A percentile compares a stretch with the other conserved stretches of the same genome.
Conservation (phyloP, 345 rosid species). For the Physaria fendleri region DNA sequence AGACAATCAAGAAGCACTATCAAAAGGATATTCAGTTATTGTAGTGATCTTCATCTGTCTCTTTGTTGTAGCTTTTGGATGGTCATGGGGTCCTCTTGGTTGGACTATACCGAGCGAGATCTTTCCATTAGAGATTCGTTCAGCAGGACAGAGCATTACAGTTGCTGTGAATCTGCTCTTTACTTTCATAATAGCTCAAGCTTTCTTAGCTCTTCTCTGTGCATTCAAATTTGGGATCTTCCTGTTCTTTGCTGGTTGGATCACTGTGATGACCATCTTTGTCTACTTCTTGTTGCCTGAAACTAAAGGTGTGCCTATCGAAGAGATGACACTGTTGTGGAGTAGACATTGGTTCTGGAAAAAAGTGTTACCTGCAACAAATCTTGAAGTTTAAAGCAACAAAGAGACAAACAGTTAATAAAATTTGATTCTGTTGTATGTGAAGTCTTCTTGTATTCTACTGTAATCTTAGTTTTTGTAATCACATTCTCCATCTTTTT, state of each 20-base stretch:
- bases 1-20: slow-evolving; percentile 46
- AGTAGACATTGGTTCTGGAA: slow-evolving; percentile 89
- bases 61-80: slow-evolving; percentile 71
- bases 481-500: too few relatives aligned
- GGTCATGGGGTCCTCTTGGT: slow-evolving; percentile 92
- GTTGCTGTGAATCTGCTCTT: slow-evolving; percentile 78
- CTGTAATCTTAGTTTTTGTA: too few relatives aligned
- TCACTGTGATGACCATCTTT: slow-evolving; percentile 58
- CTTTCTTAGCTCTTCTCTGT: slow-evolving; percentile 67
- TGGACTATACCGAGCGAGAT: slow-evolving; percentile 86
- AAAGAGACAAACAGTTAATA: too few relatives aligned
- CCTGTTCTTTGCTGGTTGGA: slow-evolving; percentile 66
- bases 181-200: slow-evolving; percentile 56
- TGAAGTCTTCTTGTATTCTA: too few relatives aligned
- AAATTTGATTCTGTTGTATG: too few relatives aligned
- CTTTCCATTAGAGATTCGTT: slow-evolving; percentile 70
- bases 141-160: slow-evolving; percentile 73
- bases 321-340: slow-evolving; percentile 77
- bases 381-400: background rate
- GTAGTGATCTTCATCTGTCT: slow-evolving; percentile 57
- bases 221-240: slow-evolving; percentile 68
- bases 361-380: slow-evolving; percentile 22
- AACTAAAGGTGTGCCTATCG: slow-evolving; percentile 80
- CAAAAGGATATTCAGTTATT: slow-evolving; percentile 50
- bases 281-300: slow-evolving; percentile 64